Evolutionary conservation across 306 rosid genomes (phyloP).

Genomic region (Carpinus viminea): DNA sequence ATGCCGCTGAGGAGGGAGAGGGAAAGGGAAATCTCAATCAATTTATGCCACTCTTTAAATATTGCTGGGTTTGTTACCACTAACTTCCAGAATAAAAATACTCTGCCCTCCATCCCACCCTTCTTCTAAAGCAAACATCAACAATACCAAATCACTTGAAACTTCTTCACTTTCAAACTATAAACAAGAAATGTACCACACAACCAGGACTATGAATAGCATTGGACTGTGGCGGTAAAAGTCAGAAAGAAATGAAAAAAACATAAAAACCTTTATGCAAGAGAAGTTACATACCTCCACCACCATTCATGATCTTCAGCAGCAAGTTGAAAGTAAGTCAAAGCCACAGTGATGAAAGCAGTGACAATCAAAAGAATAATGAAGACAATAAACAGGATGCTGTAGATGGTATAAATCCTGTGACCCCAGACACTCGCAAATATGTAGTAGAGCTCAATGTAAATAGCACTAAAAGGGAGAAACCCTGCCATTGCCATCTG

Average conservation of each 20-base stretch:
- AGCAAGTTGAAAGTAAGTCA: slow-evolving; percentile 98
- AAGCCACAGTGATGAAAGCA: slow-evolving; percentile 96
- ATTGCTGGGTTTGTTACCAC: not conserved
- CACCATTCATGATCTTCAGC: slow-evolving; percentile 99
- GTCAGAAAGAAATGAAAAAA: not conserved
- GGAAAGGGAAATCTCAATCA: too few relatives aligned
- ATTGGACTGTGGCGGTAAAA: not conserved
- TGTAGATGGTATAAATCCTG: slow-evolving; percentile 95
- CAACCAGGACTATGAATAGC: not conserved
- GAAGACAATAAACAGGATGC: slow-evolving; percentile 91
- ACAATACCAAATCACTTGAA: not conserved
- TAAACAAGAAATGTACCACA: not conserved
- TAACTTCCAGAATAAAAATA: not conserved
- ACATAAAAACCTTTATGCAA: not conserved
- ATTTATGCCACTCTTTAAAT: not conserved
- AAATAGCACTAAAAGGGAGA: slow-evolving; percentile 97
- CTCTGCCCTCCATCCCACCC: not conserved
- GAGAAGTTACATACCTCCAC: slow-evolving; percentile 75
- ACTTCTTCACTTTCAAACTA: not conserved
- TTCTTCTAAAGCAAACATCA: not conserved
- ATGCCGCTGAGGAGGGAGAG: too few relatives aligned
- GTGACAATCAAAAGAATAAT: slow-evolving; percentile 94
- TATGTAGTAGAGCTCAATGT: slow-evolving; percentile 95
- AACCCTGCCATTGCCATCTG: slow-evolving; percentile 99
- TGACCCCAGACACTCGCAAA: slow-evolving; percentile 99